Conservation (phyloP, 805 yeast genomes). For the Ogataea nitratoaversa region DNA sequence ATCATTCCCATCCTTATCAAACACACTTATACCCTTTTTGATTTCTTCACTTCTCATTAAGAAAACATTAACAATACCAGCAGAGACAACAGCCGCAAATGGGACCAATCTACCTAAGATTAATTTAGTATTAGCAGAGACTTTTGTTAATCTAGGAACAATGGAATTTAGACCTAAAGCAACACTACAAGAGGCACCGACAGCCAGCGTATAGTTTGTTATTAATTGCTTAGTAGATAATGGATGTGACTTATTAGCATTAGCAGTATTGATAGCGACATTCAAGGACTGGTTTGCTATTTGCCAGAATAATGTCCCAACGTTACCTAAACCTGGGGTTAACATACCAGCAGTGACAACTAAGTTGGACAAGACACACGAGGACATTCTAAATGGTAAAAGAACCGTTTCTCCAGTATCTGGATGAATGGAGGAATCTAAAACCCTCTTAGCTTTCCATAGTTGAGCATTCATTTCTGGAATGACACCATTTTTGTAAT, state of each 20-base stretch:
- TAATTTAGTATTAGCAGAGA: slow-evolving; percentile 67
- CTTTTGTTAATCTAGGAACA: slow-evolving; percentile 75
- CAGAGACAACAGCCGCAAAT: slow-evolving; percentile 97
- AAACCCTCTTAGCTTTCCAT: slow-evolving; percentile 82
- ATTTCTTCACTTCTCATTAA: slow-evolving; percentile 96
- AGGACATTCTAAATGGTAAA: slow-evolving; percentile 95
- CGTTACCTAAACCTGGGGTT: slow-evolving; percentile 86
- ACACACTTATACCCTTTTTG: slow-evolving; percentile 75
- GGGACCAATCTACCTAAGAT: slow-evolving; percentile 88
- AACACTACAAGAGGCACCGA: slow-evolving; percentile 90
- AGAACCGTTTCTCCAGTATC: slow-evolving; percentile 93
- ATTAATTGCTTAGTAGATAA: slow-evolving; percentile 72
- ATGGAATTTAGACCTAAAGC: slow-evolving; percentile 88
- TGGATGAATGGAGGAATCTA: slow-evolving; percentile 94
- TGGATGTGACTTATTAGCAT: slow-evolving; percentile 93
- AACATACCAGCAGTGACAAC: slow-evolving; percentile 98
- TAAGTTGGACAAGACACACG: slow-evolving; percentile 87
- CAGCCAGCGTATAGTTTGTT: slow-evolving; percentile 82
- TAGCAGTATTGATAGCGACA: slow-evolving; percentile 95
- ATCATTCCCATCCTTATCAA: slow-evolving; percentile 57
- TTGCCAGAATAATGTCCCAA: slow-evolving; percentile 96
- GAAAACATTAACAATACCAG: slow-evolving; percentile 94
- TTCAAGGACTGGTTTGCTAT: slow-evolving; percentile 94
- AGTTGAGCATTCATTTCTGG: slow-evolving; percentile 69
- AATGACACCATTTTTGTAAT: slow-evolving; percentile 66